phyloP scores from a whole-genome alignment of 2,329 filamentous ascomycete species.

The Ilyonectria destructans region DNA sequence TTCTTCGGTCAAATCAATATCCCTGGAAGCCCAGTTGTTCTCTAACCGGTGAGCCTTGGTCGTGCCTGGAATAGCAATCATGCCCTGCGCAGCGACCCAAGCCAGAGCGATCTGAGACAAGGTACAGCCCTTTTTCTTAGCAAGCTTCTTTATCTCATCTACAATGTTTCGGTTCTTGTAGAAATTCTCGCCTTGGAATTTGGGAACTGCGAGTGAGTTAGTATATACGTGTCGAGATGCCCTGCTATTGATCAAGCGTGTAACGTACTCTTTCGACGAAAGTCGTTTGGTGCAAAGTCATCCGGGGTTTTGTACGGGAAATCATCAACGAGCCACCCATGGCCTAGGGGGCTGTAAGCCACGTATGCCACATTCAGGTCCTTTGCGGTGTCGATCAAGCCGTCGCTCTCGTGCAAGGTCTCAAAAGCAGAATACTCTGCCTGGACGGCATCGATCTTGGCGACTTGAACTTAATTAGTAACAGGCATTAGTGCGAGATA shows the following conservation, averaged over 20 bases:
- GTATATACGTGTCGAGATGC: too few relatives aligned
- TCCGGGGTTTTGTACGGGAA: slow-evolving; percentile 61
- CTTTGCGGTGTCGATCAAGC: slow-evolving; percentile 58
- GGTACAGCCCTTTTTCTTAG: slow-evolving; percentile 50
- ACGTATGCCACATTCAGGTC: slow-evolving; percentile 62
- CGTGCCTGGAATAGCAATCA: slow-evolving; percentile 65
- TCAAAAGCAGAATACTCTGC: slow-evolving; percentile 63
- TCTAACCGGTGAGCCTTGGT: slow-evolving; percentile 58
- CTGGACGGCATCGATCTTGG: slow-evolving; percentile 63
- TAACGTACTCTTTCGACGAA: slow-evolving; percentile 56
- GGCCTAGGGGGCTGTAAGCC: slow-evolving; percentile 63
- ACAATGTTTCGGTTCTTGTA: slow-evolving; percentile 61
- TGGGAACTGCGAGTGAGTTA: slow-evolving; percentile 42
- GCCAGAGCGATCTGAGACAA: slow-evolving; percentile 57
- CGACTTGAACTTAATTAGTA: slow-evolving; percentile 51
- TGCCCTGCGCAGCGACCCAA: slow-evolving; percentile 58
- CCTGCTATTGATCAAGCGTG: too few relatives aligned
- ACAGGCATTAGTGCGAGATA: background rate
- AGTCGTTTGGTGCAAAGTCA: slow-evolving; percentile 62
- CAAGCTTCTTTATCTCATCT: slow-evolving; percentile 59
- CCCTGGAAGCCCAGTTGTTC: slow-evolving; percentile 58
- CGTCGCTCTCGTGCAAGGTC: slow-evolving; percentile 58
- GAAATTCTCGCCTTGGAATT: slow-evolving; percentile 62
- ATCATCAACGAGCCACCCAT: slow-evolving; percentile 64
- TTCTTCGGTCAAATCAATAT: slow-evolving; percentile 56